Conservation (phyloP, 139 green algal species). For the Yamagishiella unicocca region DNA sequence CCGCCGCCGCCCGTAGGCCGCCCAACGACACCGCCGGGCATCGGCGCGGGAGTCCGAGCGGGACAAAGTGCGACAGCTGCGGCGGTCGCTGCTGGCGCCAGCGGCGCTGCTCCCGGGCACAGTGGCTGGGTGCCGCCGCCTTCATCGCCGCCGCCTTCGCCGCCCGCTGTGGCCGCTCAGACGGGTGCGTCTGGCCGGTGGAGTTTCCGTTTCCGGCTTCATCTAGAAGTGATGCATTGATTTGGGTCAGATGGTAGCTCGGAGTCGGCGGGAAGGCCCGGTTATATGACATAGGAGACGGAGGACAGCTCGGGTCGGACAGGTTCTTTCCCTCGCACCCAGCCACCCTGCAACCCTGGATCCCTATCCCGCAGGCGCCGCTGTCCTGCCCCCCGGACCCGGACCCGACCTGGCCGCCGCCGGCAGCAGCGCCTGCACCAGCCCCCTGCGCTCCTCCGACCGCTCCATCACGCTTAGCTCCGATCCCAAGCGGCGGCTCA, state of each 20-base stretch:
- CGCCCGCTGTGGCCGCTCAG: neutral
- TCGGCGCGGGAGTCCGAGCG: neutral
- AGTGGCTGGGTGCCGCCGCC: neutral
- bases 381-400: neutral
- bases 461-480: conserved; percentile 43
- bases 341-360: neutral
- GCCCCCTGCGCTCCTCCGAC: conserved; percentile 48
- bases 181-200: too few species aligned
- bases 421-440: neutral
- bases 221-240: too few species aligned
- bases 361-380: neutral
- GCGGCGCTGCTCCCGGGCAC: neutral
- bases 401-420: too few species aligned
- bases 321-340: too few species aligned
- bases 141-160: neutral
- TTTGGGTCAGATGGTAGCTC: too few species aligned
- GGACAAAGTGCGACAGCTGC: neutral
- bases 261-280: too few species aligned
- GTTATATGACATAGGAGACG: too few species aligned
- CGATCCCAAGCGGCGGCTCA: conserved; percentile 50
- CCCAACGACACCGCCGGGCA: neutral
- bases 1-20: conserved; percentile 20
- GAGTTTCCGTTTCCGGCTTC: too few species aligned
- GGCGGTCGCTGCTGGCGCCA: neutral
- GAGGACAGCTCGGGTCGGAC: too few species aligned